A percentile compares a stretch with the other conserved stretches of the same genome.
Evolutionary conservation across 1,139 yeast species (phyloP).

Genomic region (Yamadazyma mexicana): DNA sequence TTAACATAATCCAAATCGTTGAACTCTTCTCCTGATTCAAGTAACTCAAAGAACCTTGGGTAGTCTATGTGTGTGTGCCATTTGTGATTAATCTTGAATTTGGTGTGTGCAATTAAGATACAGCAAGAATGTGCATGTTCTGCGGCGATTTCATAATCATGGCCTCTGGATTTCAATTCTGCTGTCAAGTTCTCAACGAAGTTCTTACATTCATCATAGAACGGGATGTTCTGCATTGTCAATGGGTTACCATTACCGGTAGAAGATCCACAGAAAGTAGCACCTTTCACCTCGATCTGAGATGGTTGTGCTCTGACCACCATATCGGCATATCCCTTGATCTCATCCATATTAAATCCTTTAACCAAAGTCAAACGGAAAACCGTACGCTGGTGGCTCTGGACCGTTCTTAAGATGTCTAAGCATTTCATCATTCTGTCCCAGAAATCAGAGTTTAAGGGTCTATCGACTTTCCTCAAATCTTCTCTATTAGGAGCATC

Average conservation of each 20-base stretch:
- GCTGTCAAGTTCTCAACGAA: slow-evolving; percentile 66
- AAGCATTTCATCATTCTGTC: slow-evolving; percentile 80
- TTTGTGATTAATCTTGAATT: slow-evolving; percentile 65
- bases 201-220: slow-evolving; percentile 81
- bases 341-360: slow-evolving; percentile 85
- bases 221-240: slow-evolving; percentile 95
- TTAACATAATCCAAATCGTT: slow-evolving; percentile 77
- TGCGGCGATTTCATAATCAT: slow-evolving; percentile 81
- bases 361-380: slow-evolving; percentile 88
- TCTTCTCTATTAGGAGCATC: slow-evolving; percentile 87
- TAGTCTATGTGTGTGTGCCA: slow-evolving; percentile 95
- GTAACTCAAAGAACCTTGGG: slow-evolving; percentile 68
- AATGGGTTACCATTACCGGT: slow-evolving; percentile 80
- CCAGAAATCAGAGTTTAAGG: slow-evolving; percentile 90
- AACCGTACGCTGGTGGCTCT: slow-evolving; percentile 84
- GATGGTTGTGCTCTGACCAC: slow-evolving; percentile 82
- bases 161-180: slow-evolving; percentile 62
- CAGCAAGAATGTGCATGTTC: slow-evolving; percentile 97
- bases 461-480: slow-evolving; percentile 82
- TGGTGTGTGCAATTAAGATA: slow-evolving; percentile 74
- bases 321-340: slow-evolving; percentile 85
- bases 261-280: slow-evolving; percentile 88
- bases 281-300: slow-evolving; percentile 90
- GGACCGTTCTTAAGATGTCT: slow-evolving; percentile 71
- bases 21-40: slow-evolving; percentile 64